Percentiles rank a stretch among this genome's conserved stretches.
These are phyloP conservation scores for Penicillium sumatraense DNA, from an alignment of 2,329 filamentous ascomycete genomes.

Conservation along the genomic window DNA sequence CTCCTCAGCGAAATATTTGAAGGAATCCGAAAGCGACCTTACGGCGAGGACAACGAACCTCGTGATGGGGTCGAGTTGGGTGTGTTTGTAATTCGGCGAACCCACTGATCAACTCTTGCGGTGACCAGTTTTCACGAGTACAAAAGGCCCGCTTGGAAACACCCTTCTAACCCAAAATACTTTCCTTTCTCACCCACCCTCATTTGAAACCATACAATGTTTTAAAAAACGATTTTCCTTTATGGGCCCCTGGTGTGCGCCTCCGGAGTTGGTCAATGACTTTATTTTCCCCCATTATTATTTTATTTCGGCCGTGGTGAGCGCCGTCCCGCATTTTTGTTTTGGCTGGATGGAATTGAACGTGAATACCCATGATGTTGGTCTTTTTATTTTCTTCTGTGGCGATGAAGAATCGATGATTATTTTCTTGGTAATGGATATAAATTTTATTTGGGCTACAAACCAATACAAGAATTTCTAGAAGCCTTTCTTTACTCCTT, in stretches of 20 bases:
- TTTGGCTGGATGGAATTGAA: slow-evolving; percentile 26
- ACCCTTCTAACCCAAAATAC: not conserved
- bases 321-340: slow-evolving; percentile 22
- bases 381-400: slow-evolving; percentile 17
- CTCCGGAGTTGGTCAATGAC: slow-evolving; percentile 22
- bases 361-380: slow-evolving; percentile 39
- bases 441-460: slow-evolving; percentile 17
- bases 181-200: slow-evolving; percentile 10
- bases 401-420: slow-evolving; percentile 21
- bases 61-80: slow-evolving; percentile 52
- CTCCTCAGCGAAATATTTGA: slow-evolving; percentile 64
- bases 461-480: not conserved
- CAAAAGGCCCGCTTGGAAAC: not conserved
- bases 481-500: not conserved
- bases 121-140: not conserved
- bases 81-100: slow-evolving; percentile 55
- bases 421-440: slow-evolving; percentile 21
- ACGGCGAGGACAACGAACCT: slow-evolving; percentile 50
- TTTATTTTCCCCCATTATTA: slow-evolving; percentile 9
- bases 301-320: slow-evolving; percentile 21
- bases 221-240: slow-evolving; percentile 25
- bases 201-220: slow-evolving; percentile 17
- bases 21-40: slow-evolving; percentile 58
- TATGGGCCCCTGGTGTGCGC: slow-evolving; percentile 15
- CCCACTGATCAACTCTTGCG: slow-evolving; percentile 29